Conservation (phyloP, 257 asterid species). For the Solanum stenotomum region DNA sequence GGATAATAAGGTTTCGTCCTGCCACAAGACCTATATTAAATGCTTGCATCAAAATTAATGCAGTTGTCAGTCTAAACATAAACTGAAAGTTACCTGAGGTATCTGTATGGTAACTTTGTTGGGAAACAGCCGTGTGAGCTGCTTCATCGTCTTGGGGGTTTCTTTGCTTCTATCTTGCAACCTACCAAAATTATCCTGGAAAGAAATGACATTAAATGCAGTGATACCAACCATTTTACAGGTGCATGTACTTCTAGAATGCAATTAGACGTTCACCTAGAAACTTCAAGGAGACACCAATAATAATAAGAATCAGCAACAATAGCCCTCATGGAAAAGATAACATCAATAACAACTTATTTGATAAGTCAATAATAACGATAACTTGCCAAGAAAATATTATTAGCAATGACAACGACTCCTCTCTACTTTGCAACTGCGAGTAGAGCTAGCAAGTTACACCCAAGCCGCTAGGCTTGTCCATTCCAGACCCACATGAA, state of each 20-base stretch:
- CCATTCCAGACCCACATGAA: neutral
- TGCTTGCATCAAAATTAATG: neutral
- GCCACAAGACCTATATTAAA: slow-evolving; percentile 10
- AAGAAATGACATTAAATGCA: neutral
- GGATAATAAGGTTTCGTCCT: slow-evolving; percentile 68
- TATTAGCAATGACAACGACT: neutral
- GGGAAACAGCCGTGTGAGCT: slow-evolving; percentile 80
- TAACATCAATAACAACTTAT: neutral
- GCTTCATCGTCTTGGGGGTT: slow-evolving; percentile 76
- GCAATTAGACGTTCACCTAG: neutral
- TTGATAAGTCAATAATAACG: neutral
- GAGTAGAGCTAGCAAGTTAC: neutral
- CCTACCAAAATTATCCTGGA: slow-evolving; percentile 72
- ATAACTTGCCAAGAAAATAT: neutral
- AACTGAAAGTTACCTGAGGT: slow-evolving; percentile 65
- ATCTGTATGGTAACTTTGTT: slow-evolving; percentile 83
- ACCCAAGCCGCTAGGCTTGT: neutral
- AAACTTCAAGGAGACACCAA: neutral
- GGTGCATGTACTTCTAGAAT: neutral
- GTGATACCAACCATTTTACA: neutral
- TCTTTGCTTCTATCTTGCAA: slow-evolving; percentile 82
- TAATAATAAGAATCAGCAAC: neutral
- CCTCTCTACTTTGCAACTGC: neutral
- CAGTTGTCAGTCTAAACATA: neutral
- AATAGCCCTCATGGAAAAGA: neutral